A percentile compares a stretch with the other conserved stretches of the same genome.
These are phyloP conservation scores for Calcarisporium arbuscula DNA, from an alignment of 2,329 filamentous ascomycete species.

Conservation along the genomic window DNA sequence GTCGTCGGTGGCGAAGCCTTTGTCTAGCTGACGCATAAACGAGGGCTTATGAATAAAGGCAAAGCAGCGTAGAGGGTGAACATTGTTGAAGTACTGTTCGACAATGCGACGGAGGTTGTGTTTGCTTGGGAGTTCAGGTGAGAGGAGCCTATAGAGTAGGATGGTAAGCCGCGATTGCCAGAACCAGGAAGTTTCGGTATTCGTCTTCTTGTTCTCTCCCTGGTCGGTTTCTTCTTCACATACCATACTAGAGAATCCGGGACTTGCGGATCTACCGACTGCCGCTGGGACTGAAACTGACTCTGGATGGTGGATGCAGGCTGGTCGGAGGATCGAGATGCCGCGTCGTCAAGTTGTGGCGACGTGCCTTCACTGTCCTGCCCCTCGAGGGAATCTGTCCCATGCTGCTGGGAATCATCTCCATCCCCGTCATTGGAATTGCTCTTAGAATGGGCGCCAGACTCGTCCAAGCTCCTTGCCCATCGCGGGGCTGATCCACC, in stretches of 20 bases:
- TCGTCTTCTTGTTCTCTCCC: too few relatives aligned
- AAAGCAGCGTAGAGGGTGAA: slow-evolving; percentile 34
- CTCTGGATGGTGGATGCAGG: too few relatives aligned
- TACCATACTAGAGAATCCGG: slow-evolving; percentile 13
- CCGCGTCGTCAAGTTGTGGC: too few relatives aligned
- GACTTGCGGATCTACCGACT: slow-evolving; percentile 2
- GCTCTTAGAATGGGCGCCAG: slow-evolving; percentile 9
- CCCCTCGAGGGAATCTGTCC: too few relatives aligned
- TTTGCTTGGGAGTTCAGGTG: slow-evolving; percentile 23
- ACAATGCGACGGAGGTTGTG: slow-evolving; percentile 28
- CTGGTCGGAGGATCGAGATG: too few relatives aligned
- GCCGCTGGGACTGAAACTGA: too few relatives aligned
- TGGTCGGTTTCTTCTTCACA: slow-evolving; percentile 4
- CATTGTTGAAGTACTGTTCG: slow-evolving; percentile 31
- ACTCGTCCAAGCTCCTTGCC: slow-evolving; percentile 25
- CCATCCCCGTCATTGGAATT: too few relatives aligned
- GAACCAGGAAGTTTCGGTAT: too few relatives aligned
- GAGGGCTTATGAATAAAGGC: slow-evolving; percentile 34
- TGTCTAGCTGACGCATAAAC: slow-evolving; percentile 31
- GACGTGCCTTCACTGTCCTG: too few relatives aligned
- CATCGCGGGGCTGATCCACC: slow-evolving; percentile 30
- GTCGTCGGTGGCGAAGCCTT: slow-evolving; percentile 27
- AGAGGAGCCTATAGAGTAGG: slow-evolving; percentile 29
- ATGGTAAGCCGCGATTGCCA: too few relatives aligned
- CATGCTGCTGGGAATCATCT: too few relatives aligned